Conservation (phyloP, 2,329 filamentous ascomycete genomes). For the Ophiostoma pallidulum region DNA sequence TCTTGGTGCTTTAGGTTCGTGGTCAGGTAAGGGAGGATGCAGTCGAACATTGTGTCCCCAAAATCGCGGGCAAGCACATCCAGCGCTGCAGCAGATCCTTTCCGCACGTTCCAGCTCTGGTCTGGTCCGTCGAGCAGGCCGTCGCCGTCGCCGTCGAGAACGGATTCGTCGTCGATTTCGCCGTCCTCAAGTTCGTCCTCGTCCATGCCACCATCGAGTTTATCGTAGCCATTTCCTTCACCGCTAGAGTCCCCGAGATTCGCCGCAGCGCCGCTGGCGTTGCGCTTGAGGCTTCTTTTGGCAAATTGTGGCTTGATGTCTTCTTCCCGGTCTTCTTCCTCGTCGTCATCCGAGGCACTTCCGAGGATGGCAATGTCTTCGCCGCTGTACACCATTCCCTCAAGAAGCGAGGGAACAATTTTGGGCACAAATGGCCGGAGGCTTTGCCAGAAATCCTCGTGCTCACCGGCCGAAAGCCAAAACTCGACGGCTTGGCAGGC, state of each 20-base stretch:
- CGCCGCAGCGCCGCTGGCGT: slow-evolving; percentile 41
- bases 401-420: slow-evolving; percentile 81
- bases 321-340: slow-evolving; percentile 79
- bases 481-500: slow-evolving; percentile 95
- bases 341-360: slow-evolving; percentile 78
- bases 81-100: slow-evolving; percentile 91
- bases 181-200: slow-evolving; percentile 23
- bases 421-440: slow-evolving; percentile 70
- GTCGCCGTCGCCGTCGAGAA: slow-evolving; percentile 70
- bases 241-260: slow-evolving; percentile 37
- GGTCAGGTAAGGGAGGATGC: slow-evolving; percentile 85
- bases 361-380: slow-evolving; percentile 84
- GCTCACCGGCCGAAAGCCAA: slow-evolving; percentile 89
- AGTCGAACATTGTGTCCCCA: slow-evolving; percentile 75
- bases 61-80: slow-evolving; percentile 93
- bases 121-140: slow-evolving; percentile 73
- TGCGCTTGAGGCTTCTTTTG: slow-evolving; percentile 52
- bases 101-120: slow-evolving; percentile 88
- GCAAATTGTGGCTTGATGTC: slow-evolving; percentile 92
- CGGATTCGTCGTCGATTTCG: slow-evolving; percentile 55
- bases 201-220: slow-evolving; percentile 50
- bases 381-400: slow-evolving; percentile 93
- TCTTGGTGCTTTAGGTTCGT: slow-evolving; percentile 79
- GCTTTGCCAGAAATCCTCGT: slow-evolving; percentile 65
- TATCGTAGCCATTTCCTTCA: slow-evolving; percentile 39